Conservation (phyloP, 2,329 filamentous ascomycete species). For the Cylindrodendrum hubeiense region DNA sequence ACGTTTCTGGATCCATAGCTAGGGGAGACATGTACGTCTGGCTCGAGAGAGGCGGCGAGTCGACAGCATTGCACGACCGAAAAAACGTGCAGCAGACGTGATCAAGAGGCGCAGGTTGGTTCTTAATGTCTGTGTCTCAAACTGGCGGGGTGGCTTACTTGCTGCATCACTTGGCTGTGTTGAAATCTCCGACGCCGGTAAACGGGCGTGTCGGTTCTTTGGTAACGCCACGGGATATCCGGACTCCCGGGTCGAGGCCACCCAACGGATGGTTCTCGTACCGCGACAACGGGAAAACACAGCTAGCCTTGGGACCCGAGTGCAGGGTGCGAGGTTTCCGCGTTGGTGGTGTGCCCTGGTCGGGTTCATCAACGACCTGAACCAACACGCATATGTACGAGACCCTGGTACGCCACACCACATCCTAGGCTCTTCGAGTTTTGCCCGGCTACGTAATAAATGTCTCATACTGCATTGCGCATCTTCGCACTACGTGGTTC, state of each 20-base stretch:
- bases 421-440: not conserved
- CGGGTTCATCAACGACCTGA: not conserved
- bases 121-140: constrained; percentile 17
- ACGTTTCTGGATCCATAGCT: constrained; percentile 24
- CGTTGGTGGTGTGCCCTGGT: constrained; percentile 1
- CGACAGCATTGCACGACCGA: not conserved
- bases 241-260: constrained; percentile 2
- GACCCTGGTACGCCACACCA: not conserved
- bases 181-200: not conserved
- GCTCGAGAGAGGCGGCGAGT: not conserved
- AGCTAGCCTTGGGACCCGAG: not conserved
- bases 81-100: not conserved
- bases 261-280: not conserved
- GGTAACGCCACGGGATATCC: constrained; percentile 7
- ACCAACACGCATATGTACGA: constrained; percentile 1
- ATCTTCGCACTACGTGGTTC: not conserved
- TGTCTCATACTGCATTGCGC: not conserved
- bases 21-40: not conserved
- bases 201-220: not conserved
- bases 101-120: constrained; percentile 8
- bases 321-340: not conserved
- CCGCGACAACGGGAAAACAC: constrained; percentile 1
- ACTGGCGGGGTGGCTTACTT: constrained; percentile 9
- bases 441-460: not conserved
- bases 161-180: constrained; percentile 5